Conservation (phyloP, 208 protist species). For the Acanthamoeba pearcei region DNA sequence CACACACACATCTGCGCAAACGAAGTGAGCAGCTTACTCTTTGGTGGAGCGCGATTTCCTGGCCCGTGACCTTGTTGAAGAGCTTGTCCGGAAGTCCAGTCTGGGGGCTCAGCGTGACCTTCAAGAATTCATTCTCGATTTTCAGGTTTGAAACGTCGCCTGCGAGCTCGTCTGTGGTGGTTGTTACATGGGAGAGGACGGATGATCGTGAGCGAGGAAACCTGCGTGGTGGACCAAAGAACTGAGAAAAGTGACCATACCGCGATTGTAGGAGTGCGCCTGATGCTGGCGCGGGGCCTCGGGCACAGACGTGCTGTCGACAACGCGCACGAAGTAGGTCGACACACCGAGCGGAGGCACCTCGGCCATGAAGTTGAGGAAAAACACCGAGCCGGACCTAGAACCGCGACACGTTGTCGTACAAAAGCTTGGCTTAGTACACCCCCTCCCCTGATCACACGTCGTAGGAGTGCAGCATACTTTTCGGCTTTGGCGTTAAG, state of each 20-base stretch:
- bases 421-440: background rate
- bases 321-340: conserved; percentile 59
- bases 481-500: background rate
- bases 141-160: background rate
- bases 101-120: background rate
- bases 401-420: background rate
- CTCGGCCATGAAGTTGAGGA: conserved; percentile 36
- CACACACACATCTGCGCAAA: background rate
- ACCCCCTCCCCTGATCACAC: background rate
- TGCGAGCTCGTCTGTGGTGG: background rate
- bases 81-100: conserved; percentile 16
- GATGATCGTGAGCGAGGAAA: background rate
- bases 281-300: background rate
- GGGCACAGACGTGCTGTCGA: background rate
- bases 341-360: conserved; percentile 67
- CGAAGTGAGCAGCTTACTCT: background rate
- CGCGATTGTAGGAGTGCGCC: background rate
- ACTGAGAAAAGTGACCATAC: conserved; percentile 33
- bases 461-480: background rate
- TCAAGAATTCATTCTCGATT: conserved; percentile 22
- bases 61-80: background rate
- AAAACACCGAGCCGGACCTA: background rate
- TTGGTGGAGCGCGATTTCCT: background rate
- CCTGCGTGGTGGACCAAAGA: too few relatives aligned
- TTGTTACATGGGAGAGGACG: background rate